phyloP scores from a whole-genome alignment of 768 basidiomycete genomes.

The Wakefieldia striispora region DNA sequence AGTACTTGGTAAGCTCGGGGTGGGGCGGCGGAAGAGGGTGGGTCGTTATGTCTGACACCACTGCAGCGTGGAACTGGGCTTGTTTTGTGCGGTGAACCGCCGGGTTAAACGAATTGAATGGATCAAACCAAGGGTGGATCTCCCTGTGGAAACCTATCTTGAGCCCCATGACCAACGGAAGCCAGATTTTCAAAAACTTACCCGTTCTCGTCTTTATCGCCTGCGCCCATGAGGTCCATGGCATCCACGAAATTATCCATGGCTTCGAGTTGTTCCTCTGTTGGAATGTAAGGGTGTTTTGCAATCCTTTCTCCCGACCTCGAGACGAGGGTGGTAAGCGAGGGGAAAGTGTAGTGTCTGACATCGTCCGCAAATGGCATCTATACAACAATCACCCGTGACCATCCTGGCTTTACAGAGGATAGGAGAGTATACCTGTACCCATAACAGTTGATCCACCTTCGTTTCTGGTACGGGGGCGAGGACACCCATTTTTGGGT shows the following conservation, averaged over 20 bases:
- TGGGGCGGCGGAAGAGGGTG: conserved; percentile 85
- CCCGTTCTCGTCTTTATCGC: conserved; percentile 77
- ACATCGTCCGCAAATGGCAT: conserved; percentile 96
- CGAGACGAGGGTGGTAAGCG: conserved; percentile 68
- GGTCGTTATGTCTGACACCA: conserved; percentile 67
- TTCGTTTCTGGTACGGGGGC: conserved; percentile 59
- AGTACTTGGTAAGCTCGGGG: conserved; percentile 79
- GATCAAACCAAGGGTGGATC: conserved; percentile 72
- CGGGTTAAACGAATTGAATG: conserved; percentile 79
- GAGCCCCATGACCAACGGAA: background rate
- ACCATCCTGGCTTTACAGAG: background rate
- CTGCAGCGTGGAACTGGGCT: conserved; percentile 86
- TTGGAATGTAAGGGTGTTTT: conserved; percentile 83
- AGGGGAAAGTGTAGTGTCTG: conserved; percentile 82
- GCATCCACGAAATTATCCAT: conserved; percentile 89
- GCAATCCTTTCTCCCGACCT: conserved; percentile 71
- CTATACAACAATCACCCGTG: conserved; percentile 36
- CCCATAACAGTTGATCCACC: conserved; percentile 82
- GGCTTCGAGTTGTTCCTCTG: conserved; percentile 66
- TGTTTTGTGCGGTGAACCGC: conserved; percentile 89
- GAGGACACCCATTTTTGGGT: conserved; percentile 85
- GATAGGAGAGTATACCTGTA: conserved; percentile 51
- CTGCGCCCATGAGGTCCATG: conserved; percentile 82
- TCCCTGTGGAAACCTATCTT: conserved; percentile 41
- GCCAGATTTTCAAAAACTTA: conserved; percentile 30